Conservation (phyloP, 768 basidiomycete species). For the Suillus brevipes region DNA sequence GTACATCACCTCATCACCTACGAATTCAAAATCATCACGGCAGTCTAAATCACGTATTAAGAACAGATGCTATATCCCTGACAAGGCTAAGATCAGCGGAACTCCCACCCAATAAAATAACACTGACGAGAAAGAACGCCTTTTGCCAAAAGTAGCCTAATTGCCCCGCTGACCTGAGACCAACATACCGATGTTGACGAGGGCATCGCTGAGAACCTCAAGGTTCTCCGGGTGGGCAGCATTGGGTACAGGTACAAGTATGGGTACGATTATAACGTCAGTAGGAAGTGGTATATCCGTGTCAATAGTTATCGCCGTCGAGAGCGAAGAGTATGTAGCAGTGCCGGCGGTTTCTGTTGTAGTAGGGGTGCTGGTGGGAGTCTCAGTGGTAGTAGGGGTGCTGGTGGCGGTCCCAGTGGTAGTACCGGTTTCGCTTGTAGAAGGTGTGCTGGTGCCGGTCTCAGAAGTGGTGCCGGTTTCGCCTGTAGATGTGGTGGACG, state of each 20-base stretch:
- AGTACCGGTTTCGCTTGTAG: background rate
- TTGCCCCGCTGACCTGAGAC: background rate
- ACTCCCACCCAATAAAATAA: background rate
- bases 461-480: background rate
- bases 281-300: background rate
- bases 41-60: background rate
- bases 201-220: background rate
- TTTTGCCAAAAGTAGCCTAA: background rate
- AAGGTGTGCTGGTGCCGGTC: background rate
- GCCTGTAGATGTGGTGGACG: background rate
- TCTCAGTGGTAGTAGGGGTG: background rate
- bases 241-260: background rate
- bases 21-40: constrained; percentile 3
- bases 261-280: background rate
- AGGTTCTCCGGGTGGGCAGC: background rate
- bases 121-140: background rate
- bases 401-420: background rate
- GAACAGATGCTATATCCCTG: background rate
- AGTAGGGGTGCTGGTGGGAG: no score
- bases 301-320: no score
- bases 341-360: background rate
- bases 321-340: background rate
- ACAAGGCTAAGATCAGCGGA: background rate
- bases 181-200: background rate
- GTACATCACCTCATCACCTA: background rate